A percentile compares a stretch with the other conserved stretches of the same genome.
Evolutionary conservation across 176 grass and related monocot genomes (phyloP).

Genomic region (Musa schizocarpa): DNA sequence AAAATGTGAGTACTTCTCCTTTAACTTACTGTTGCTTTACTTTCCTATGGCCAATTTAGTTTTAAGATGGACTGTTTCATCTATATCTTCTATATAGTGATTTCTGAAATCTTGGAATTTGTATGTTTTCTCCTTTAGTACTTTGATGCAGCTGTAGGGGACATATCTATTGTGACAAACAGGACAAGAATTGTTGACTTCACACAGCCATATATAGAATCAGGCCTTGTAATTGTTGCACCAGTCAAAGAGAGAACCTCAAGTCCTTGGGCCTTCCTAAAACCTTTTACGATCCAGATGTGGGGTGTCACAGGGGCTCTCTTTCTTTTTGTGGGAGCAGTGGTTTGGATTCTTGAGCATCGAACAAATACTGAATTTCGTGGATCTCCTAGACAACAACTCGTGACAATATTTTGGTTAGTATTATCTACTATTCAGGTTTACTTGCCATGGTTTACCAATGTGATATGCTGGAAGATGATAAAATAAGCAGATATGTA

Average conservation of each 20-base stretch:
- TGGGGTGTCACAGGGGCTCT: constrained; percentile 12
- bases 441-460: not conserved
- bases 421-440: not conserved
- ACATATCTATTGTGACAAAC: constrained; percentile 16
- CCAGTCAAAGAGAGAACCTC: constrained; percentile 13
- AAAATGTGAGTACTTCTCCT: not conserved
- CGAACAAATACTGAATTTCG: constrained; percentile 13
- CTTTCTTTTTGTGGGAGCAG: constrained; percentile 13
- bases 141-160: constrained; percentile 20
- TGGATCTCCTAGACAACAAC: constrained; percentile 7
- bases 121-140: not conserved
- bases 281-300: constrained; percentile 22
- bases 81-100: not conserved
- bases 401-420: constrained; percentile 19
- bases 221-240: constrained; percentile 19
- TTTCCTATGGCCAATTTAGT: not conserved
- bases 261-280: constrained; percentile 16
- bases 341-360: constrained; percentile 23
- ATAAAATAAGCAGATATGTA: not conserved
- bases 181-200: constrained; percentile 20
- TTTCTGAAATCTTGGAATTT: not conserved
- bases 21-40: not conserved
- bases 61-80: not conserved
- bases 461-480: not conserved
- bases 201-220: constrained; percentile 16